A percentile compares a stretch with the other conserved stretches of the same genome.
Conservation (phyloP, 352 stramenopile species). For the Phytophthora litchii region DNA sequence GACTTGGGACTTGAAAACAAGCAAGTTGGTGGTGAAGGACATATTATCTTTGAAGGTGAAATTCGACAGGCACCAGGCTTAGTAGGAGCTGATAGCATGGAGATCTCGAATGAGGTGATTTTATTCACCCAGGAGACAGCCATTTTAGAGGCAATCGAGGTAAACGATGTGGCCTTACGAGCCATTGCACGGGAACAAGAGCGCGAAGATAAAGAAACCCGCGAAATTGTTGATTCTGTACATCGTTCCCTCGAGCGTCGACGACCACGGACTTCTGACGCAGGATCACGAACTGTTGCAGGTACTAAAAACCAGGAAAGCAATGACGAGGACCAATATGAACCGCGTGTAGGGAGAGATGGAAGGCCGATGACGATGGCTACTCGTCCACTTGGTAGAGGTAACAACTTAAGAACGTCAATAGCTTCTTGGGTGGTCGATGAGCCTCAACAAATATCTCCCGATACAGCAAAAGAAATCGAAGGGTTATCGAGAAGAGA, state of each 20-base stretch:
- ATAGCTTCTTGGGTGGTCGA: slow-evolving; percentile 51
- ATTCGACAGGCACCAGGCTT: slow-evolving; percentile 77
- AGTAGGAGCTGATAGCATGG: slow-evolving; percentile 49
- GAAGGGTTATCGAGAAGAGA: slow-evolving; percentile 24
- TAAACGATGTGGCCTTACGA: slow-evolving; percentile 51
- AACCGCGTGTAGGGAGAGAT: slow-evolving; percentile 15
- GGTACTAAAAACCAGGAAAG: slow-evolving; percentile 24
- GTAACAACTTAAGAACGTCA: slow-evolving; percentile 37
- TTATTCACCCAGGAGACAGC: slow-evolving; percentile 80
- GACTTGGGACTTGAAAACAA: neutral
- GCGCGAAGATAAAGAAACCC: slow-evolving; percentile 54
- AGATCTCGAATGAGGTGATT: slow-evolving; percentile 83
- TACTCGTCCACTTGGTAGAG: slow-evolving; percentile 13
- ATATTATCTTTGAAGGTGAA: slow-evolving; percentile 86
- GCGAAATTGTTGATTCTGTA: slow-evolving; percentile 38
- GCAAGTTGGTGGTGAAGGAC: neutral
- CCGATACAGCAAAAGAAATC: slow-evolving; percentile 42
- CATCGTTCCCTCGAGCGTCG: slow-evolving; percentile 50
- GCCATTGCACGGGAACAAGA: slow-evolving; percentile 40
- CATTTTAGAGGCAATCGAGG: slow-evolving; percentile 75
- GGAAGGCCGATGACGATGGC: slow-evolving; percentile 55
- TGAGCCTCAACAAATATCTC: slow-evolving; percentile 56
- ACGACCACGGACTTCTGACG: slow-evolving; percentile 65
- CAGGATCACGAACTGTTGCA: slow-evolving; percentile 25
- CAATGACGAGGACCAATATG: slow-evolving; percentile 7